These are phyloP conservation scores for Pestalotiopsis sp. DNA, from an alignment of 2,329 filamentous ascomycete species.

Conservation along the genomic window DNA sequence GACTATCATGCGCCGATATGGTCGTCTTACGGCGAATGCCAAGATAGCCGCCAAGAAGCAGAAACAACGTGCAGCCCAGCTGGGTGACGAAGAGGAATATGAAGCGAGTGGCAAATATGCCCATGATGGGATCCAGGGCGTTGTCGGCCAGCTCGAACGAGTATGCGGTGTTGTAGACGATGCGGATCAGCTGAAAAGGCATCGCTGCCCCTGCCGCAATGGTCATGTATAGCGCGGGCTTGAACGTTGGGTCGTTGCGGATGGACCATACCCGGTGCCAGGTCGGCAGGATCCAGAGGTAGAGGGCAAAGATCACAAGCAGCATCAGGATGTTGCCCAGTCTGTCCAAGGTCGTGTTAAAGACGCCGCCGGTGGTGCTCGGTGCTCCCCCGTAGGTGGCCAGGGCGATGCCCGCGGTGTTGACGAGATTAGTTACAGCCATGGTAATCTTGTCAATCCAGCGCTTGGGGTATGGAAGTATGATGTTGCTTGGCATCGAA, in stretches of 20 bases:
- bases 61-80: background rate
- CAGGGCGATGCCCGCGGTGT: slow-evolving; percentile 3
- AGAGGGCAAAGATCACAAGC: background rate
- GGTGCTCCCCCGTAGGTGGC: background rate
- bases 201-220: background rate
- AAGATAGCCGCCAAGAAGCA: background rate
- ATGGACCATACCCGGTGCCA: background rate
- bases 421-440: slow-evolving; percentile 1
- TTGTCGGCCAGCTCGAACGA: background rate
- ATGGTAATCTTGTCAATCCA: slow-evolving; percentile 9
- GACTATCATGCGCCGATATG: background rate
- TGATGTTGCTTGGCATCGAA: background rate
- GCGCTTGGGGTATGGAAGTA: background rate
- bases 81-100: slow-evolving; percentile 3
- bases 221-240: slow-evolving; percentile 3
- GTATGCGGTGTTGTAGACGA: slow-evolving; percentile 1
- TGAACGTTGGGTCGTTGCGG: background rate
- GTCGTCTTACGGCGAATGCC: background rate
- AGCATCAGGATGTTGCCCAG: slow-evolving; percentile 3
- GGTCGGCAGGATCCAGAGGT: background rate
- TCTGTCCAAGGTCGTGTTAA: background rate
- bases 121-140: slow-evolving; percentile 3
- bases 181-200: background rate
- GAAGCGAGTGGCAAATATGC: slow-evolving; percentile 1
- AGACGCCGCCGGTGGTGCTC: background rate